Conservation (phyloP, 225 moss, liverwort and hornwort species). For the Pleurozium schreberi region DNA sequence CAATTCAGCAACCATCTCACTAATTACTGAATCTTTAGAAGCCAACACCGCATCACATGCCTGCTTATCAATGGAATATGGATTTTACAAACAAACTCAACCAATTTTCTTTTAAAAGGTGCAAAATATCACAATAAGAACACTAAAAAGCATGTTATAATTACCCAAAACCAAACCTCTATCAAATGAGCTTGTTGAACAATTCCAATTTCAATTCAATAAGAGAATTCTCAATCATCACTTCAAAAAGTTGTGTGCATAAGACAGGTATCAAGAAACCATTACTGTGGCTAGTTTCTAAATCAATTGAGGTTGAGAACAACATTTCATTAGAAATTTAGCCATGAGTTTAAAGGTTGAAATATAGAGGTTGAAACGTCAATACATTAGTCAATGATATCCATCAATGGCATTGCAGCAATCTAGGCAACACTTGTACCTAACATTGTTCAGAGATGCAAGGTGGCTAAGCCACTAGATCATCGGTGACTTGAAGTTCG, state of each 20-base stretch:
- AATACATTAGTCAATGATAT: background rate
- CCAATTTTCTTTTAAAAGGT: background rate
- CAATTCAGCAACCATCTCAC: constrained; percentile 23
- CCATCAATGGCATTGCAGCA: constrained; percentile 2
- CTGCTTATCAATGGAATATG: background rate
- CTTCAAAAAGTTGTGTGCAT: background rate
- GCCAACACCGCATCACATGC: constrained; percentile 36
- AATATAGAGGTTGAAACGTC: background rate
- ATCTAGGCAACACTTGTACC: constrained; percentile 7
- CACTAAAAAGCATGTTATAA: background rate
- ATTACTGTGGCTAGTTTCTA: background rate
- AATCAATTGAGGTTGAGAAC: background rate
- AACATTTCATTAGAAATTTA: background rate
- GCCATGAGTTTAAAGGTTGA: background rate
- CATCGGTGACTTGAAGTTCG: constrained; percentile 16
- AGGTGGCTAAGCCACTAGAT: constrained; percentile 9
- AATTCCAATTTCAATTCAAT: background rate
- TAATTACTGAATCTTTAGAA: constrained; percentile 37
- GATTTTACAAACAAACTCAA: background rate
- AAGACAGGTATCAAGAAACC: too few species aligned
- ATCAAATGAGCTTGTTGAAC: background rate
- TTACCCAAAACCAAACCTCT: background rate
- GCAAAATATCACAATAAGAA: background rate
- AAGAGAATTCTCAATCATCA: background rate
- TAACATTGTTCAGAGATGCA: constrained; percentile 12